Percentiles rank a stretch among this genome's conserved stretches.
Conservation (phyloP, 768 basidiomycete genomes). For the Psilocybe subaeruginosa region DNA sequence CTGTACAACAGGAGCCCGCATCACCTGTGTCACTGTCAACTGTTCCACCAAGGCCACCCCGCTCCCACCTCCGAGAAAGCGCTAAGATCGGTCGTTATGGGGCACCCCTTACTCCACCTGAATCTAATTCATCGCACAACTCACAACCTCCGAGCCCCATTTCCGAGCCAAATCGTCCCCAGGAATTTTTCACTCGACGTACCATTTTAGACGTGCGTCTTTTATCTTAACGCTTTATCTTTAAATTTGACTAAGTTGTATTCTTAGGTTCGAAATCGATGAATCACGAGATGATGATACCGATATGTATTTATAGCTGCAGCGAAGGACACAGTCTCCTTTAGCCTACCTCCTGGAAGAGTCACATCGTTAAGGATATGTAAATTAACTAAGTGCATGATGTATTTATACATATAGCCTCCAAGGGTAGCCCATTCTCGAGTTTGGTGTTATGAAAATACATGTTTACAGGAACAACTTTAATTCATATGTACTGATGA, state of each 20-base stretch:
- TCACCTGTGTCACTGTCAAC: conserved; percentile 10
- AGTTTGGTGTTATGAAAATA: conserved; percentile 7
- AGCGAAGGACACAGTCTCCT: conserved; percentile 3
- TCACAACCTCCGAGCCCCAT: conserved; percentile 29
- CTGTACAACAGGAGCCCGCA: not conserved
- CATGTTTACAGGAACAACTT: conserved; percentile 10
- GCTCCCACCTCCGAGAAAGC: conserved; percentile 29
- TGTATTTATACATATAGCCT: conserved; percentile 11
- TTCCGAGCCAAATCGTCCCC: conserved; percentile 19
- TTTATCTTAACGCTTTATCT: not conserved
- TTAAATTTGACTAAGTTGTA: not conserved
- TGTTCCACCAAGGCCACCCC: conserved; percentile 32
- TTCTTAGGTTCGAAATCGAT: conserved; percentile 19
- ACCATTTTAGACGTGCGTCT: conserved; percentile 42
- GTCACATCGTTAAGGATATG: conserved; percentile 4
- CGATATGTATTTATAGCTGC: conserved; percentile 21
- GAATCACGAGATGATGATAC: conserved; percentile 5
- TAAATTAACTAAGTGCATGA: conserved; percentile 3
- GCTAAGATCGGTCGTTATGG: conserved; percentile 14
- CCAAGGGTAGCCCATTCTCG: not conserved
- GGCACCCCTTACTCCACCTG: conserved; percentile 42
- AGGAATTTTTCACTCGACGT: conserved; percentile 32
- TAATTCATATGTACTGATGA: not conserved
- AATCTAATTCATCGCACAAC: conserved; percentile 39
- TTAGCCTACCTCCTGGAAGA: conserved; percentile 1